Base-by-base conservation (phyloP, 495 filamentous ascomycete genomes). In the Neurospora pannonica region DNA sequence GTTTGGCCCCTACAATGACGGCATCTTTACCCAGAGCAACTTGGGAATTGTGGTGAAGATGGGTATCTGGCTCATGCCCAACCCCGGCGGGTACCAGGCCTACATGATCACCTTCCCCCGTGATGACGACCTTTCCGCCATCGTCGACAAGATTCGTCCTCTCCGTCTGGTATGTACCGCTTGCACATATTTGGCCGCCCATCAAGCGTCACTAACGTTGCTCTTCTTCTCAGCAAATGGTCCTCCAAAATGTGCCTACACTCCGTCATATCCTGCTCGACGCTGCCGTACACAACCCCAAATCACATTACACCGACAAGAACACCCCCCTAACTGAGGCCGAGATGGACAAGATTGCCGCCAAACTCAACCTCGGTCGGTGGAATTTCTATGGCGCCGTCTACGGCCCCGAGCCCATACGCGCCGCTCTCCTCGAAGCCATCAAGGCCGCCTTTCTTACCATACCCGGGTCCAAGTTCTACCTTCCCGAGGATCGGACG, bases 1-100 rank as follows among this genome's bases (percentile, higher is more conserved):
- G 5, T 90, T 87, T 75, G 89, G 89, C 2, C 89, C 89, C 4
- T 83, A 84, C 42, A 81, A 82, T 37, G 88, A 90, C 76, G 88
- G 88, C 37, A 84, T 90, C 71, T 91, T 91, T 79, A 82, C 84
- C 1, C 89, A 91, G 76, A 84, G 80, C 75, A 88, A 86, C 76
- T 83, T 87, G 67, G 89, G 88, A 28, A 89, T 91, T 70, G 87
- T 90, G 3, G 85, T 83, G 1, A 89, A 90, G 79, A 87, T 91
- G 84, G 88, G 88, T 10, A 82, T 90, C 70, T 79, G 83, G 43
- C 75, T 85, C 24, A 88, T 89, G 87, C 87, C 87, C 4, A 85
- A 86, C 24, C 82, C 82, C 0, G 83, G 79, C 0, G 86, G 88
- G 62, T 83, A 88, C 76, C 86, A 88, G 74, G 78, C 81, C 2